These are phyloP conservation scores for Arthroderma sp. DNA, from an alignment of 2,329 filamentous ascomycete species.

Conservation along the genomic window DNA sequence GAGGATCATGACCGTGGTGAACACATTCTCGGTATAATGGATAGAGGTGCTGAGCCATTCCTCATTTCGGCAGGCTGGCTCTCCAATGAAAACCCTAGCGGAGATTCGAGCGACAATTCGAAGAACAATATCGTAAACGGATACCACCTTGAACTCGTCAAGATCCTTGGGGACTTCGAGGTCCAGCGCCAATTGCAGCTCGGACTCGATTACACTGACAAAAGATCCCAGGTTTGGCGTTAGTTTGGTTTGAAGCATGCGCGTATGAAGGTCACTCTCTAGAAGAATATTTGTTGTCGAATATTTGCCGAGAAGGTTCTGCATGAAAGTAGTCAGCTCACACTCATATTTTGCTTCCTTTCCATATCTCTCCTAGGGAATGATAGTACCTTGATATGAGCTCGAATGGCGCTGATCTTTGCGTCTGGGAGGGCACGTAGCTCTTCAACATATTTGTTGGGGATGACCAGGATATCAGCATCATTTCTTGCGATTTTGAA, in stretches of 20 bases:
- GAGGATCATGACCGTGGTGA: conserved; percentile 20
- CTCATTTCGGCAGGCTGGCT: conserved; percentile 26
- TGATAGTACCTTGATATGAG: conserved; percentile 14
- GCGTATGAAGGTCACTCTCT: conserved; percentile 6
- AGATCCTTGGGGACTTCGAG: not conserved
- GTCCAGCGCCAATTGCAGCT: not conserved
- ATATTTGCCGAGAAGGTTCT: not conserved
- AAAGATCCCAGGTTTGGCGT: conserved; percentile 15
- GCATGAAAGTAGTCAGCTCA: not conserved
- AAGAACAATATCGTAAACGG: not conserved
- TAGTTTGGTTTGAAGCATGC: conserved; percentile 7
- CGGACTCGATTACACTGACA: not conserved
- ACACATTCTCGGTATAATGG: conserved; percentile 27
- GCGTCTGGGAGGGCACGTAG: conserved; percentile 16
- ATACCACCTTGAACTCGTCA: not conserved
- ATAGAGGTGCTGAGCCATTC: conserved; percentile 28
- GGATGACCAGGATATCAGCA: conserved; percentile 17
- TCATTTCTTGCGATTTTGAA: conserved; percentile 12
- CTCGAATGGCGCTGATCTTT: conserved; percentile 15
- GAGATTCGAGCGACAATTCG: conserved; percentile 30
- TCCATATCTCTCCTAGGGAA: not conserved
- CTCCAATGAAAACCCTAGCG: conserved; percentile 32
- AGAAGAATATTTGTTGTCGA: not conserved
- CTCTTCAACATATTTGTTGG: conserved; percentile 20
- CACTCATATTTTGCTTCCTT: not conserved